phyloP scores from a whole-genome alignment of 2,329 filamentous ascomycete genomes.

The Xylaria sp. region DNA sequence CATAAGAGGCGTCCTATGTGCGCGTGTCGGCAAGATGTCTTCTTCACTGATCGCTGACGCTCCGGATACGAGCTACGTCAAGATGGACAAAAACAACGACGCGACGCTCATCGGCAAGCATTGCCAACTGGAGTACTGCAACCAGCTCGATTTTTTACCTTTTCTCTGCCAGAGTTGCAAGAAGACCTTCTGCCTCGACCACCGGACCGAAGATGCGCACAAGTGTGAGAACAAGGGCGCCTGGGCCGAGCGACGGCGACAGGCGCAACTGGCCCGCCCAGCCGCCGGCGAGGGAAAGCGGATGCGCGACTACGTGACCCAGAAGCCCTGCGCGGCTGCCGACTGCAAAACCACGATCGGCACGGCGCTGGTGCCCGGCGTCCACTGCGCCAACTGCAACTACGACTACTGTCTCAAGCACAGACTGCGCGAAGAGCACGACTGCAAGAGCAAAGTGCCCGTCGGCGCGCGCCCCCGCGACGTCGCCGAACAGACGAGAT shows the following conservation, averaged over 20 bases:
- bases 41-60: slow-evolving; percentile 57
- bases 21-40: slow-evolving; percentile 58
- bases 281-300: slow-evolving; percentile 65
- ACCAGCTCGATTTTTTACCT: slow-evolving; percentile 94
- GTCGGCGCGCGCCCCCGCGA: slow-evolving; percentile 60
- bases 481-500: slow-evolving; percentile 72
- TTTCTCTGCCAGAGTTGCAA: slow-evolving; percentile 92
- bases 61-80: slow-evolving; percentile 70
- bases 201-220: slow-evolving; percentile 87
- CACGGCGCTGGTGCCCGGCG: slow-evolving; percentile 73
- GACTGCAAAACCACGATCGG: slow-evolving; percentile 77
- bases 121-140: slow-evolving; percentile 91
- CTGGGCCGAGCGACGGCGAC: slow-evolving; percentile 69
- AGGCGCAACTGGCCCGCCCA: slow-evolving; percentile 63
- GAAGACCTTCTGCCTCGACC: slow-evolving; percentile 90
- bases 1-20: slow-evolving; percentile 30
- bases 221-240: slow-evolving; percentile 70
- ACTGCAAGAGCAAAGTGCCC: slow-evolving; percentile 80
- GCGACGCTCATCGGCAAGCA: slow-evolving; percentile 88
- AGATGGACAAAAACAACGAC: slow-evolving; percentile 78
- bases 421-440: slow-evolving; percentile 81
- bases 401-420: slow-evolving; percentile 82
- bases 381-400: slow-evolving; percentile 78
- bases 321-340: slow-evolving; percentile 75
- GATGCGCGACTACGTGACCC: slow-evolving; percentile 64